A percentile compares a stretch with the other conserved stretches of the same genome.
phyloP scores from a whole-genome alignment of 2,329 filamentous ascomycete genomes.

The Colletotrichum tabaci region DNA sequence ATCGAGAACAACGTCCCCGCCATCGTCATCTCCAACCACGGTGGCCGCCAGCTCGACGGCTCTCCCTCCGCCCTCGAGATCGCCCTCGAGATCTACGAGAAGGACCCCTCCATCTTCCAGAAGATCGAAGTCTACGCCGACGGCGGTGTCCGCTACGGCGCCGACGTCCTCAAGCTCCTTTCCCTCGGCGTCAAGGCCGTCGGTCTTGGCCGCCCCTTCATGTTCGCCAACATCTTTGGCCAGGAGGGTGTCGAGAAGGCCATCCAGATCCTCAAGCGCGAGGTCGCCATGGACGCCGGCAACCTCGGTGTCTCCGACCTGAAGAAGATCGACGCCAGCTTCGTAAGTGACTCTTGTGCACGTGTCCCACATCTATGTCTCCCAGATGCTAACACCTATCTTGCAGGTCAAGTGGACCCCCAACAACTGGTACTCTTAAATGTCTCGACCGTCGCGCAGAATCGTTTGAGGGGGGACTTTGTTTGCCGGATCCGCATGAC shows the following conservation, averaged over 20 bases:
- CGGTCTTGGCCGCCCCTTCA: constrained; percentile 65
- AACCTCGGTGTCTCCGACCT: constrained; percentile 60
- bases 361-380: no score
- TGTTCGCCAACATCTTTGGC: constrained; percentile 69
- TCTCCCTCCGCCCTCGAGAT: constrained; percentile 56
- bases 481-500: constrained; percentile 11
- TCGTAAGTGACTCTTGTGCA: constrained; percentile 10
- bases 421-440: constrained; percentile 47
- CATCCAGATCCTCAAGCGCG: constrained; percentile 62
- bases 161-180: constrained; percentile 60
- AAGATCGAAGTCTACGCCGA: constrained; percentile 58
- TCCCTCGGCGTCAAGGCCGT: constrained; percentile 60
- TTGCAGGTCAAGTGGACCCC: constrained; percentile 49
- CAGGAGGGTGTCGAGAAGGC: constrained; percentile 62
- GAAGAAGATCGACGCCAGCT: constrained; percentile 50
- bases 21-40: constrained; percentile 61
- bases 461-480: not conserved
- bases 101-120: constrained; percentile 56
- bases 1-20: constrained; percentile 52
- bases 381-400: constrained; percentile 2
- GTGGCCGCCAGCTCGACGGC: constrained; percentile 59
- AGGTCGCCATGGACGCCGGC: constrained; percentile 61
- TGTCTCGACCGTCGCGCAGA: not conserved
- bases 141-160: constrained; percentile 60
- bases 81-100: constrained; percentile 56